These are phyloP conservation scores for Botryosphaeria dothidea DNA, from an alignment of 2,329 filamentous ascomycete genomes.

Conservation along the genomic window DNA sequence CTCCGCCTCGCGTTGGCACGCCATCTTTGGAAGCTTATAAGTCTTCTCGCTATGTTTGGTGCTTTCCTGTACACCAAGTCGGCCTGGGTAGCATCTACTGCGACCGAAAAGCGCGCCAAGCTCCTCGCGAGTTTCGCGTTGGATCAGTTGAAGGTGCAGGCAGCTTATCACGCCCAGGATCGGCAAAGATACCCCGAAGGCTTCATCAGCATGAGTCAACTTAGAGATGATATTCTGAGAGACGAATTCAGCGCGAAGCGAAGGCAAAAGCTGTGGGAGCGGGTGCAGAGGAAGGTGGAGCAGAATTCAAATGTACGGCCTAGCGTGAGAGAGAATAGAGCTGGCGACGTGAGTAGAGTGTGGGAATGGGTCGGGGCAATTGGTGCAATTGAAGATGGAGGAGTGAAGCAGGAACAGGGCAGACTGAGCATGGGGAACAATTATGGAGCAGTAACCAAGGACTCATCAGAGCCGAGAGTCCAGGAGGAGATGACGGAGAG, in stretches of 20 bases:
- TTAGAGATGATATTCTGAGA: conserved; percentile 87
- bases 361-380: conserved; percentile 71
- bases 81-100: conserved; percentile 62
- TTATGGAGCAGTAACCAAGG: conserved; percentile 22
- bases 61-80: conserved; percentile 62
- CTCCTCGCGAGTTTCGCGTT: conserved; percentile 81
- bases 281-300: conserved; percentile 82
- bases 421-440: conserved; percentile 34
- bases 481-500: conserved; percentile 31
- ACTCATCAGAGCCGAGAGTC: conserved; percentile 20
- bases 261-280: conserved; percentile 80
- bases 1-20: conserved; percentile 78
- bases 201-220: conserved; percentile 83
- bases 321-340: conserved; percentile 65
- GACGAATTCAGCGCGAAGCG: conserved; percentile 75
- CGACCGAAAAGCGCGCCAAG: conserved; percentile 73
- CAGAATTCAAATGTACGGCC: conserved; percentile 88
- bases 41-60: conserved; percentile 50
- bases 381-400: conserved; percentile 19
- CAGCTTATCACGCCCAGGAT: conserved; percentile 70
- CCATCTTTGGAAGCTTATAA: conserved; percentile 83
- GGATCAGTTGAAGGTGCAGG: conserved; percentile 79
- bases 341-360: conserved; percentile 58
- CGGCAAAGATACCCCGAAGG: conserved; percentile 67
- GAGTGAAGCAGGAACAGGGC: conserved; percentile 26